Base-by-base conservation (phyloP, 225 moss, liverwort and hornwort species). In the Bryum argenteum region DNA sequence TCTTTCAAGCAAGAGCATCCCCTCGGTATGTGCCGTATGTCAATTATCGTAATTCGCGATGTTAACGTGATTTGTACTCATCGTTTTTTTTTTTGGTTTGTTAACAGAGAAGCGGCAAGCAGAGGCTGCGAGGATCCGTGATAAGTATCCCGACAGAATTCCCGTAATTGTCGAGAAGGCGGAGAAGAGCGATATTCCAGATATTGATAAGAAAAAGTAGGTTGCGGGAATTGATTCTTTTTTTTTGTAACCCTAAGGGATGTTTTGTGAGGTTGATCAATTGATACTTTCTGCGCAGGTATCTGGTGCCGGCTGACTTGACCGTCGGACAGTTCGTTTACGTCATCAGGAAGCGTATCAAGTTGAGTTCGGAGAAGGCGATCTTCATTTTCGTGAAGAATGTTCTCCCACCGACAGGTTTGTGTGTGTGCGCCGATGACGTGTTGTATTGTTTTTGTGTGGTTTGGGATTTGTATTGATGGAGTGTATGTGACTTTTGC, bases 241-340 rank as follows among this genome's bases (percentile, higher is more conserved):
- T 28, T n/a, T 33, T 33, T 33, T 33, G 33, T 33, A 33, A 17
- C n/a, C 33, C n/a, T 54, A 37, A 53, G 54, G 47, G 61, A 44
- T 66, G 61, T 22, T 61, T 3, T 9, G 2, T 23, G 33, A 42
- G 6, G 22, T 28, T 61, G 58, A 53, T 11, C 1, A 10, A 53
- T 17, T 57, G 2, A 37, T 15, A 14, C 61, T n/a, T n/a, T 33
- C 15, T 26, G 24, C 43, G 24, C 75, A 88, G 85, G 71, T 95
- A 92, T 53, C 83, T 92, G 58, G 94, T 95, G 47, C 90, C 92
- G 38, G 92, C 87, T 40, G 94, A 95, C 52, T 80, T 95, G 87
- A 95, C 92, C 4, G 89, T 95, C 17, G 92, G 94, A 45, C 94
- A 95, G 58, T 95, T 95, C 43, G 92, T 95, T 15, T 90, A 92